Evolutionary conservation across 1,139 yeast genomes (phyloP).

Genomic region (Geotrichum fermentans): DNA sequence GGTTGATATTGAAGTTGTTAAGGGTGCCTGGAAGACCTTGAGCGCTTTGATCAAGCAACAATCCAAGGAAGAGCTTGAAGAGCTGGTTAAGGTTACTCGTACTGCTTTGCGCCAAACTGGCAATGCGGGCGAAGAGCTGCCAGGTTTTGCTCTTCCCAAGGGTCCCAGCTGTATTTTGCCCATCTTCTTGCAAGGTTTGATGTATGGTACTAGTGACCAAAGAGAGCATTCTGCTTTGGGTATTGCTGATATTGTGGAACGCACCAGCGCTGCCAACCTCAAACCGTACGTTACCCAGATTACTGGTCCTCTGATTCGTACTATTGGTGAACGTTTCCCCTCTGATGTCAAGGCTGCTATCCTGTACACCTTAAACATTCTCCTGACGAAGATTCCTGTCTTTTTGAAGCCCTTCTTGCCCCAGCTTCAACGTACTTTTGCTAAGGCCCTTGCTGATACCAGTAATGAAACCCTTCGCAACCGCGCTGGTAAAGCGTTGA

Average conservation of each 20-base stretch:
- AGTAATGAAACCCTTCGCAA: conserved; percentile 63
- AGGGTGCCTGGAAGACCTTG: conserved; percentile 65
- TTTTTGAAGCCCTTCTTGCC: conserved; percentile 94
- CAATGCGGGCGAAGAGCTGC: conserved; percentile 56
- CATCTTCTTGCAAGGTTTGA: conserved; percentile 86
- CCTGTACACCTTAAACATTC: conserved; percentile 70
- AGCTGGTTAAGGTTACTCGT: conserved; percentile 69
- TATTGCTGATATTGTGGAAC: conserved; percentile 79
- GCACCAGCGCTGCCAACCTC: conserved; percentile 76
- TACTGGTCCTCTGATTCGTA: conserved; percentile 97
- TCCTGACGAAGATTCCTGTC: conserved; percentile 80
- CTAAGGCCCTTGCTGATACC: conserved; percentile 80
- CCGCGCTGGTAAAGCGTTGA: conserved; percentile 88
- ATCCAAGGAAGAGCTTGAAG: conserved; percentile 57
- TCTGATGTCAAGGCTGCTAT: conserved; percentile 92
- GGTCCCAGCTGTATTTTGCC: conserved; percentile 90
- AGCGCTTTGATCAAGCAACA: conserved; percentile 63
- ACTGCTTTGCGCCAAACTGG: conserved; percentile 70
- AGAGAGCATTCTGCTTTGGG: conserved; percentile 85
- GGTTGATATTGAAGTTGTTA: conserved; percentile 56
- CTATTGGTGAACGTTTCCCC: conserved; percentile 90
- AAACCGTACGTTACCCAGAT: conserved; percentile 88
- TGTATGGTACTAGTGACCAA: conserved; percentile 85
- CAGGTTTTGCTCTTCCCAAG: conserved; percentile 72
- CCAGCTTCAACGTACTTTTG: conserved; percentile 94